These are phyloP conservation scores for Rhizophora apiculata DNA, from an alignment of 345 rosid species.

Conservation along the genomic window DNA sequence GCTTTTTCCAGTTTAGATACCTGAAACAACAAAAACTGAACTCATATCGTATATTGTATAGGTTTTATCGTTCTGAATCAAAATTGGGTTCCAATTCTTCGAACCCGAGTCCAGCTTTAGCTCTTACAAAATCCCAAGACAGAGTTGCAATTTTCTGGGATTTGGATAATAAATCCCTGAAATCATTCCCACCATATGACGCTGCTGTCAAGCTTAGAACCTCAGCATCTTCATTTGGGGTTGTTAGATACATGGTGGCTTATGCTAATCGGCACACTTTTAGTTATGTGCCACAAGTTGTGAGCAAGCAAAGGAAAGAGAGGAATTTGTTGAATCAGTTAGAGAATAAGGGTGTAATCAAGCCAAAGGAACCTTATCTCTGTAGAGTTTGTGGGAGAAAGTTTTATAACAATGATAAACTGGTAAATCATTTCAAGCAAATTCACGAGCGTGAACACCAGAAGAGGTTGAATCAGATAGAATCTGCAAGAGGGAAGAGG, in stretches of 20 bases:
- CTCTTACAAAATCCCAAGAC: constrained; percentile 19
- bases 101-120: constrained; percentile 28
- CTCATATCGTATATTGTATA: constrained; percentile 17
- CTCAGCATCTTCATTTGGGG: constrained; percentile 61
- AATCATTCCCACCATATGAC: constrained; percentile 57
- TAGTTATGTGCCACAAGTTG: constrained; percentile 51
- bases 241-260: constrained; percentile 56
- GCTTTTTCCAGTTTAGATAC: neutral
- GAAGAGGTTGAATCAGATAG: constrained; percentile 79
- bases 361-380: constrained; percentile 51
- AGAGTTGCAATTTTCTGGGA: constrained; percentile 83
- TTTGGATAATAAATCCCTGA: constrained; percentile 77
- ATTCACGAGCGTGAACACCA: constrained; percentile 73
- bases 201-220: constrained; percentile 68
- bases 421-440: constrained; percentile 69
- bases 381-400: constrained; percentile 79
- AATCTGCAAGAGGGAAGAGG: constrained; percentile 70
- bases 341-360: constrained; percentile 57
- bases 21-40: constrained; percentile 14
- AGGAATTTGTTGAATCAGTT: constrained; percentile 51
- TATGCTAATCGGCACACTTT: constrained; percentile 69
- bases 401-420: constrained; percentile 64
- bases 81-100: constrained; percentile 24
- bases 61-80: constrained; percentile 21
- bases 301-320: constrained; percentile 57